Evolutionary conservation across 139 green algal species (phyloP).

Genomic region (Nannochloris sp.): DNA sequence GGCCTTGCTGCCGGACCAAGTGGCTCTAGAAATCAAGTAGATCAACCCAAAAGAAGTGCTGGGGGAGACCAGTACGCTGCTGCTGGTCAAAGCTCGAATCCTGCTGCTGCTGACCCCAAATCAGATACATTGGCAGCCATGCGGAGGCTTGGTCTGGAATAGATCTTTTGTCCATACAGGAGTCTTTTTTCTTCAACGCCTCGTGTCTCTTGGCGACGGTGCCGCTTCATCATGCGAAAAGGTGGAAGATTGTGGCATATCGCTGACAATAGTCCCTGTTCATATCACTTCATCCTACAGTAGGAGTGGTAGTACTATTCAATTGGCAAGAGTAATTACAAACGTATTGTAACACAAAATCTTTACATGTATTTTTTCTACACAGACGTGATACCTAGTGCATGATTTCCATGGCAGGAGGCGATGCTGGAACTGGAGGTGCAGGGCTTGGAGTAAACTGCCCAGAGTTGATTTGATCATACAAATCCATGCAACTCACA

Average conservation of each 20-base stretch:
- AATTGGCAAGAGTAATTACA: neutral
- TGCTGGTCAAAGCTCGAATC: neutral
- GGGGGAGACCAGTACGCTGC: neutral
- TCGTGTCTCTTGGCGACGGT: no score
- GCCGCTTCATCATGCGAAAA: no score
- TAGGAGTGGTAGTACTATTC: neutral
- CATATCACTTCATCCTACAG: no score
- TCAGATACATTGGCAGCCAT: constrained; percentile 25
- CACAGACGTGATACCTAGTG: no score
- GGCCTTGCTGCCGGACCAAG: neutral
- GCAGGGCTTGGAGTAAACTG: neutral
- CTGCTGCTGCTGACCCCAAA: neutral
- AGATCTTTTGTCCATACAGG: constrained; percentile 1
- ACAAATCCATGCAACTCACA: constrained; percentile 56
- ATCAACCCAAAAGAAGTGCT: neutral
- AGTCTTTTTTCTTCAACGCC: neutral
- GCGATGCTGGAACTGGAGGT: neutral
- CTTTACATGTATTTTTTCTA: neutral
- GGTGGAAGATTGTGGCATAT: no score
- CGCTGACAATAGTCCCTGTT: no score
- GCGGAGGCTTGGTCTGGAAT: constrained; percentile 26
- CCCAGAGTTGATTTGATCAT: constrained; percentile 7
- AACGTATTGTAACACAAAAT: constrained; percentile 1
- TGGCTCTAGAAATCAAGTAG: neutral
- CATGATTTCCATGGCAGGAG: no score